A percentile compares a stretch with the other conserved stretches of the same genome.
These are phyloP conservation scores for Antitrichia curtipendula DNA, from an alignment of 225 moss, liverwort and hornwort genomes.

Conservation along the genomic window DNA sequence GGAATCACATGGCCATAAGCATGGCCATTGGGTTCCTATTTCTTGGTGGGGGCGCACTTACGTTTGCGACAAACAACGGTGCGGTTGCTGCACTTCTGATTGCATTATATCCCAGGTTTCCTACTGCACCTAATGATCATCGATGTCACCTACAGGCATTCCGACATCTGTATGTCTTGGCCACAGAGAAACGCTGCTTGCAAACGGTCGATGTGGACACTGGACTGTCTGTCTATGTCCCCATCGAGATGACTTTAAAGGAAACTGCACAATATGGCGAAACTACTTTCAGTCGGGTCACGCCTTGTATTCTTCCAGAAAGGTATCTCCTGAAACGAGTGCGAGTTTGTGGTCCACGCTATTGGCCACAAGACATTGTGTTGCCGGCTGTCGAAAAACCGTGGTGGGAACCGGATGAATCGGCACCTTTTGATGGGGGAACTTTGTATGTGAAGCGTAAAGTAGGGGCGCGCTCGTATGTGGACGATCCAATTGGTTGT, in stretches of 20 bases:
- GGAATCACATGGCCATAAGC: conserved; percentile 93
- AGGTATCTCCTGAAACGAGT: conserved; percentile 69
- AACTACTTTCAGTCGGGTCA: conserved; percentile 50
- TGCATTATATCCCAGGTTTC: conserved; percentile 91
- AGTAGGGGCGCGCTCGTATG: conserved; percentile 90
- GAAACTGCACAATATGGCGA: conserved; percentile 46
- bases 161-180: conserved; percentile 89
- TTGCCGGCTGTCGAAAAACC: conserved; percentile 51
- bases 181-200: conserved; percentile 91
- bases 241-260: conserved; percentile 75
- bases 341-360: conserved; percentile 81
- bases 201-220: conserved; percentile 97
- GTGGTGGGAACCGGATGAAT: conserved; percentile 88
- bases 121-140: conserved; percentile 79
- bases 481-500: conserved; percentile 96
- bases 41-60: conserved; percentile 85
- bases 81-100: conserved; percentile 89
- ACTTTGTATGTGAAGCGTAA: conserved; percentile 86
- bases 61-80: conserved; percentile 90
- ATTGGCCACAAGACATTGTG: conserved; percentile 94
- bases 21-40: conserved; percentile 97
- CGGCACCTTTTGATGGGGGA: conserved; percentile 73
- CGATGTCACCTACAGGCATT: conserved; percentile 95
- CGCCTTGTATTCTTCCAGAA: conserved; percentile 92
- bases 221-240: conserved; percentile 75